These are phyloP conservation scores for Solanum sitiens DNA, from an alignment of 257 asterid species.

Conservation along the genomic window DNA sequence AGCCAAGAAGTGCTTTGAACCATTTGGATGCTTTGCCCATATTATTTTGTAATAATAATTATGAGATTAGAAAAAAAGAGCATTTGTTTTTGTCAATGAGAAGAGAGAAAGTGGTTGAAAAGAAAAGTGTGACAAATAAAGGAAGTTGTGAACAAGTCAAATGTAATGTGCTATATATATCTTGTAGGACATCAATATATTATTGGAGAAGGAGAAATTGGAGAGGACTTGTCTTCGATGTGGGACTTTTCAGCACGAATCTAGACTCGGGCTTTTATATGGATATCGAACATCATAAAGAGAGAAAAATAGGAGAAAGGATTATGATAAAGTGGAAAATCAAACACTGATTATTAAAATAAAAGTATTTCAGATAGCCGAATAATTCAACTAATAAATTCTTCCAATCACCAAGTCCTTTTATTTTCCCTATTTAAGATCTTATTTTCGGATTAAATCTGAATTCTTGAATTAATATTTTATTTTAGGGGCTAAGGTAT, in stretches of 20 bases:
- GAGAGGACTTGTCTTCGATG: neutral
- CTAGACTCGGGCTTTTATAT: too few species aligned
- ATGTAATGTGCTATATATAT: neutral
- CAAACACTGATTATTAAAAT: neutral
- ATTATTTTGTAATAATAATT: neutral
- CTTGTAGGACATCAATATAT: neutral
- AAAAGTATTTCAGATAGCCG: neutral
- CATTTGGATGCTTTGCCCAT: neutral
- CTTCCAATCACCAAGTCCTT: neutral
- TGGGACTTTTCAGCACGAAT: too few species aligned
- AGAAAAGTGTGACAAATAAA: neutral
- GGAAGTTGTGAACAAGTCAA: neutral
- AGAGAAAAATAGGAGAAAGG: neutral
- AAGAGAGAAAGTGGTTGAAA: neutral
- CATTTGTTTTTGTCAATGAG: neutral
- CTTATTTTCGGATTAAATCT: neutral
- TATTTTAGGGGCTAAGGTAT: neutral
- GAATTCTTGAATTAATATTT: neutral
- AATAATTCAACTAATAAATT: neutral
- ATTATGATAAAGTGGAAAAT: neutral
- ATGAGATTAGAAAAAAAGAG: neutral
- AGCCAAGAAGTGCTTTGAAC: neutral
- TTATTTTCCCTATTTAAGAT: neutral
- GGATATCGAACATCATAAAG: too few species aligned
- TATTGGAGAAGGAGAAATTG: neutral